A percentile compares a stretch with the other conserved stretches of the same genome.
Evolutionary conservation across 208 protist species (phyloP).

Genomic region (Spongospora subterranea): DNA sequence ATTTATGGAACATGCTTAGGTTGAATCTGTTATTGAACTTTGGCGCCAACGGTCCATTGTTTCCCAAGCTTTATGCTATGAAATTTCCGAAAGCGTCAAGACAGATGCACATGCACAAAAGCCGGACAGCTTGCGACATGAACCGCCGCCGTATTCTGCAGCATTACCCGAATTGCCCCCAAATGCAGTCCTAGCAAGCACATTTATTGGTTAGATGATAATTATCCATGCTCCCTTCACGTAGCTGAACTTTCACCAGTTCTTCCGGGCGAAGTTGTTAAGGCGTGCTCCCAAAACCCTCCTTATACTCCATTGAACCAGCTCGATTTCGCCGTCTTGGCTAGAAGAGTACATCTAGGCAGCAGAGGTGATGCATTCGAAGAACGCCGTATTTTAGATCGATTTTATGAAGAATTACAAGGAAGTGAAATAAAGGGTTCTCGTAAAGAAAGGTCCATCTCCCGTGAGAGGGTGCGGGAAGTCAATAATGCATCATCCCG

Average conservation of each 20-base stretch:
- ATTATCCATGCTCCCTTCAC: background rate
- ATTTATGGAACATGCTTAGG: background rate
- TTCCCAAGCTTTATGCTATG: background rate
- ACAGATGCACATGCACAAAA: background rate
- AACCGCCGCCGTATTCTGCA: background rate
- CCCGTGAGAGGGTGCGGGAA: background rate
- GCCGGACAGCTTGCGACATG: background rate
- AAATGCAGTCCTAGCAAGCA: constrained; percentile 14
- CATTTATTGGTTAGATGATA: constrained; percentile 9
- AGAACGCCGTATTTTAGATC: background rate
- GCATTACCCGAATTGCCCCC: constrained; percentile 10
- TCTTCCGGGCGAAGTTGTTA: constrained; percentile 15
- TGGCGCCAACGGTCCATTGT: background rate
- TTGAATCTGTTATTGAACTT: background rate
- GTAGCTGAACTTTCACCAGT: background rate
- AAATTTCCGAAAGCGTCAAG: background rate
- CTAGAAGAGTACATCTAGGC: background rate
- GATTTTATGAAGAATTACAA: constrained; percentile 29
- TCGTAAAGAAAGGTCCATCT: background rate
- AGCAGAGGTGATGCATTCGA: background rate
- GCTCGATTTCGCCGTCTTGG: background rate
- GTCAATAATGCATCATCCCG: background rate
- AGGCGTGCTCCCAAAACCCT: background rate
- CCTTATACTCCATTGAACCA: constrained; percentile 23
- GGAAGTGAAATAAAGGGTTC: no score